phyloP scores from a whole-genome alignment of 352 stramenopile genomes.

The Globisporangium heterothallicum region DNA sequence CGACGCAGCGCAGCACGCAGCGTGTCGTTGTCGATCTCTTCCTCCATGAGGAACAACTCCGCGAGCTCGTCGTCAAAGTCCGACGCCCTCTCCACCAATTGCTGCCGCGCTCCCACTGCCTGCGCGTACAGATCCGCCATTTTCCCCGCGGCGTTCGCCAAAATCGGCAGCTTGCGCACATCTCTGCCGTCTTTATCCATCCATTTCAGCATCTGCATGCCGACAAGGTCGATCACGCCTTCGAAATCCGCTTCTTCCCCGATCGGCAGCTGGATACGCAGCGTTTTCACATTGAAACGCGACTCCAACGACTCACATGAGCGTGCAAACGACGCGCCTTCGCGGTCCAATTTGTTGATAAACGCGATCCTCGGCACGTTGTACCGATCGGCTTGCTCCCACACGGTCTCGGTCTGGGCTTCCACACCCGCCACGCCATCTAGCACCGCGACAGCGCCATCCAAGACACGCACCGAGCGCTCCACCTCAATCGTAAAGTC shows the following conservation, averaged over 20 bases:
- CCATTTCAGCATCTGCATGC: slow-evolving; percentile 68
- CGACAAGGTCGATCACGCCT: slow-evolving; percentile 60
- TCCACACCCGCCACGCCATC: slow-evolving; percentile 97
- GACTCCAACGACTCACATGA: slow-evolving; percentile 74
- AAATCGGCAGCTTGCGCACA: slow-evolving; percentile 42
- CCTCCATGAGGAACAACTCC: slow-evolving; percentile 72
- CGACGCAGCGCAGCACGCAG: slow-evolving; percentile 53
- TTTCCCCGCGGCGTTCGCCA: slow-evolving; percentile 28
- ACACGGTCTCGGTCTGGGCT: slow-evolving; percentile 82
- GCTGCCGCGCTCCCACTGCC: slow-evolving; percentile 35
- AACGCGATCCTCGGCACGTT: slow-evolving; percentile 92
- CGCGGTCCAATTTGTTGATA: slow-evolving; percentile 97
- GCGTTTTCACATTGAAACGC: slow-evolving; percentile 50
- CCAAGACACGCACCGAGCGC: slow-evolving; percentile 94
- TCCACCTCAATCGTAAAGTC: slow-evolving; percentile 99
- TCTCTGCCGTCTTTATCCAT: slow-evolving; percentile 51
- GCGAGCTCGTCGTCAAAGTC: slow-evolving; percentile 71
- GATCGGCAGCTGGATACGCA: slow-evolving; percentile 61
- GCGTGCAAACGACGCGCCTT: slow-evolving; percentile 91
- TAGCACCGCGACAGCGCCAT: slow-evolving; percentile 96
- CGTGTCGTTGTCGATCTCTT: slow-evolving; percentile 41
- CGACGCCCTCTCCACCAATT: slow-evolving; percentile 56
- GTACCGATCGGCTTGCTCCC: slow-evolving; percentile 76
- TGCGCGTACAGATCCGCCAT: slow-evolving; percentile 51
- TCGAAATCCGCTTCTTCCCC: slow-evolving; percentile 59